Evolutionary conservation across 2,329 filamentous ascomycete genomes (phyloP).

Genomic region (Ceratocystis alfenasii): DNA sequence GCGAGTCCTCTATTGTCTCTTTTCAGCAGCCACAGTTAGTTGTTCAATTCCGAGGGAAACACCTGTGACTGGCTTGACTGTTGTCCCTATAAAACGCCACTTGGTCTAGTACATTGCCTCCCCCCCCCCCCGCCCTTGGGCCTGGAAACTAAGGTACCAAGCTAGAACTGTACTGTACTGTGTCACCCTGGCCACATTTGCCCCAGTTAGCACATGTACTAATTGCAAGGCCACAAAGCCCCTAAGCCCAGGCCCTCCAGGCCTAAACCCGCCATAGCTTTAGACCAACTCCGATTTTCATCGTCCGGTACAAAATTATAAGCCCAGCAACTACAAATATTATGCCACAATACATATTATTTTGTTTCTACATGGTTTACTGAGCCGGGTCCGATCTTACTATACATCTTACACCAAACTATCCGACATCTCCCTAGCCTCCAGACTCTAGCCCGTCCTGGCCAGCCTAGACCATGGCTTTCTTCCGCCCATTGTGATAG

Average conservation of each 20-base stretch:
- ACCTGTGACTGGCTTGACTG: neutral
- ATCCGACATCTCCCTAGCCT: neutral
- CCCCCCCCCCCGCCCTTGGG: neutral
- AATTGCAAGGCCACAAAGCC: too few species aligned
- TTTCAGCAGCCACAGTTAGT: neutral
- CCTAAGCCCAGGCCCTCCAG: too few species aligned
- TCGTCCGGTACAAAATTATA: neutral
- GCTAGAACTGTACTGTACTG: neutral
- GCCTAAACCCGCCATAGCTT: too few species aligned
- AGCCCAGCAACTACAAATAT: neutral
- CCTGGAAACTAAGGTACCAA: neutral
- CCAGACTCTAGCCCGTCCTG: neutral
- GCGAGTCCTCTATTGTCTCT: neutral
- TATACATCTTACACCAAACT: neutral
- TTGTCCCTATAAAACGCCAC: neutral
- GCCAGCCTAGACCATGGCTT: neutral
- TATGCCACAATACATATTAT: slow-evolving; percentile 1
- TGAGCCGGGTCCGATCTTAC: neutral
- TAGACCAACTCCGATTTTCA: neutral
- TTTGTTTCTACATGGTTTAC: neutral
- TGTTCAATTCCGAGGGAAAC: neutral
- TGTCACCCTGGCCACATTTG: too few species aligned
- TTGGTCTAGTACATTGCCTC: neutral
- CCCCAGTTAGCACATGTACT: too few species aligned
- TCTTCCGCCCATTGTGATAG: neutral